Percentiles rank a stretch among this genome's conserved stretches.
These are phyloP conservation scores for Stellera chamaejasme DNA, from an alignment of 345 rosid species.

Conservation along the genomic window DNA sequence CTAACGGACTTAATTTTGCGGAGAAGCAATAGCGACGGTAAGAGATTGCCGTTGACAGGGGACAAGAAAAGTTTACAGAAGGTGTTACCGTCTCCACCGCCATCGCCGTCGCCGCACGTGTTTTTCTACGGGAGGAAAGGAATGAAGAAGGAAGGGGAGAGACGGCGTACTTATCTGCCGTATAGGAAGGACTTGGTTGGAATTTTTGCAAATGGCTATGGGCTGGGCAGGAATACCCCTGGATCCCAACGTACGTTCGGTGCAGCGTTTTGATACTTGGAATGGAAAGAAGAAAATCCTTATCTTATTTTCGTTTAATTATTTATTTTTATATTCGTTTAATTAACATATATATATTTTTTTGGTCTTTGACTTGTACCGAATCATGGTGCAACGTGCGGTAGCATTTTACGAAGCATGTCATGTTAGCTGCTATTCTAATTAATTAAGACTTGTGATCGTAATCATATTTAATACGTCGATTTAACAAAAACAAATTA, in stretches of 20 bases:
- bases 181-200: conserved; percentile 57
- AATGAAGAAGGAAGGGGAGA: conserved; percentile 44
- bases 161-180: conserved; percentile 54
- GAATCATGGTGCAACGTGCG: too few species aligned
- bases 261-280: too few species aligned
- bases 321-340: too few species aligned
- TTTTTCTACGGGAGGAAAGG: conserved; percentile 54
- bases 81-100: conserved; percentile 17
- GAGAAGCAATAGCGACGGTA: conserved; percentile 72
- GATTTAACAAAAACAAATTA: too few species aligned
- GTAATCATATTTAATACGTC: too few species aligned
- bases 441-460: too few species aligned
- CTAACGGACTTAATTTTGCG: conserved; percentile 44
- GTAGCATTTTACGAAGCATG: too few species aligned
- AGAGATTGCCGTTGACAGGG: conserved; percentile 31
- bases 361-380: too few species aligned
- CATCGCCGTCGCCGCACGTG: conserved; percentile 32
- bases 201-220: conserved; percentile 34
- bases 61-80: conserved; percentile 16
- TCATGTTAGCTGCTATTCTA: too few species aligned
- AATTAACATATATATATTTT: too few species aligned
- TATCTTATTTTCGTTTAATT: too few species aligned
- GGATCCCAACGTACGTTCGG: conserved; percentile 21
- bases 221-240: conserved; percentile 24
- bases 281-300: too few species aligned